Evolutionary conservation across 768 basidiomycete genomes (phyloP).

Genomic region (Amanita fuliginea): DNA sequence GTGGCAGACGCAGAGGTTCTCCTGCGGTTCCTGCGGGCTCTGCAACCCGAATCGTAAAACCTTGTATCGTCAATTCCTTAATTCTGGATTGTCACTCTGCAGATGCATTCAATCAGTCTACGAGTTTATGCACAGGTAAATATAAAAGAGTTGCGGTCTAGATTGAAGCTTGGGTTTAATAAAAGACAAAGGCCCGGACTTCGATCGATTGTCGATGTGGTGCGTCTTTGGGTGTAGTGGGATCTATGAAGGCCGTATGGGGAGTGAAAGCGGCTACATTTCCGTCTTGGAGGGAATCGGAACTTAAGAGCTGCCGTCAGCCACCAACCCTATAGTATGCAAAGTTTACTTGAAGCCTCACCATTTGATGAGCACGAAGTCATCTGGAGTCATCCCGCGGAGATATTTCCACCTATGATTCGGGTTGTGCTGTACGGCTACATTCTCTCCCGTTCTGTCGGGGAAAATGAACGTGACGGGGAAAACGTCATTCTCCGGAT

Average conservation of each 20-base stretch:
- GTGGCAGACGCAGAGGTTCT: too few species aligned
- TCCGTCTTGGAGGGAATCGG: conserved; percentile 28
- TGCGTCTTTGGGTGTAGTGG: conserved; percentile 29
- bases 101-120: too few species aligned
- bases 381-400: conserved; percentile 34
- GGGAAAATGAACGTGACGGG: conserved; percentile 36
- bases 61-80: too few species aligned
- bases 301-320: conserved; percentile 14
- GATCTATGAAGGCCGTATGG: conserved; percentile 41
- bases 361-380: conserved; percentile 45
- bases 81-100: too few species aligned
- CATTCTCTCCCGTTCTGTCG: conserved; percentile 41
- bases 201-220: conserved; percentile 41
- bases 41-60: too few species aligned
- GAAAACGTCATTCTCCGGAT: conserved; percentile 27
- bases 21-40: too few species aligned
- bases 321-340: neutral
- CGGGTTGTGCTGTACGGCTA: conserved; percentile 31
- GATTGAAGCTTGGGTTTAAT: conserved; percentile 9
- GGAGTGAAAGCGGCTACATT: conserved; percentile 37
- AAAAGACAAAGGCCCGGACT: conserved; percentile 41
- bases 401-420: conserved; percentile 43
- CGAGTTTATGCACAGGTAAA: too few species aligned
- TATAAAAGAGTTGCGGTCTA: too few species aligned
- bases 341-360: conserved; percentile 8